Percentiles rank a stretch among this genome's conserved stretches.
phyloP scores from a whole-genome alignment of 2,329 filamentous ascomycete genomes.

The Waltergamsia citrina region DNA sequence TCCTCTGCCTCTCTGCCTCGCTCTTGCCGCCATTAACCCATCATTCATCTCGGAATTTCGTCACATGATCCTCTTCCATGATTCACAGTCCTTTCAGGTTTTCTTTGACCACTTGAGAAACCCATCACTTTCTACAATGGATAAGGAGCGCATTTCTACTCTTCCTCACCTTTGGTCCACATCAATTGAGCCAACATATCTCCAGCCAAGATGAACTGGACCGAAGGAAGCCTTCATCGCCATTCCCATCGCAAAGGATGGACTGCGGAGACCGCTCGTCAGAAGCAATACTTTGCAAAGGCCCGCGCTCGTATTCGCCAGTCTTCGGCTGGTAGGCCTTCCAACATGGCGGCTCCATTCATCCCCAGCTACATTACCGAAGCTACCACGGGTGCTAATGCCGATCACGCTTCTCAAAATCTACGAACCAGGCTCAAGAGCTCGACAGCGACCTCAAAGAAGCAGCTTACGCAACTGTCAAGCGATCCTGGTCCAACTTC shows the following conservation, averaged over 20 bases:
- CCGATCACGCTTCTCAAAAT: background rate
- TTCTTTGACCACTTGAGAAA: too few species aligned
- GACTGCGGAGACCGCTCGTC: slow-evolving; percentile 21
- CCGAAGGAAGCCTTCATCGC: slow-evolving; percentile 24
- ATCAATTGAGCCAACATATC: background rate
- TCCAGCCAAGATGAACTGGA: slow-evolving; percentile 28
- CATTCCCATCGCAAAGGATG: slow-evolving; percentile 21
- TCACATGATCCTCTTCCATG: too few species aligned
- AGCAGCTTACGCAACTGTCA: background rate
- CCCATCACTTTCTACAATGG: too few species aligned
- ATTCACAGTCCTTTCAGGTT: too few species aligned
- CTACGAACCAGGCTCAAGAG: background rate
- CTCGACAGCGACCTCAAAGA: background rate
- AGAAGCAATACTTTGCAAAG: slow-evolving; percentile 28
- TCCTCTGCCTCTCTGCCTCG: too few species aligned
- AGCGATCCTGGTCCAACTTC: background rate
- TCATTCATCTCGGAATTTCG: too few species aligned
- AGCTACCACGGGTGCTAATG: background rate
- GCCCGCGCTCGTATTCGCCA: slow-evolving; percentile 14
- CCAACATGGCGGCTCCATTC: slow-evolving; percentile 7
- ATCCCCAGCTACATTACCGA: slow-evolving; percentile 16
- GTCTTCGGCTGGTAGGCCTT: background rate
- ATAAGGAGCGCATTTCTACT: background rate
- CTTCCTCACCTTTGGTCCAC: background rate
- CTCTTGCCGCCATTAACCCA: too few species aligned